A percentile compares a stretch with the other conserved stretches of the same genome.
Conservation (phyloP, 768 basidiomycete genomes). For the Tubosaeta sp. region DNA sequence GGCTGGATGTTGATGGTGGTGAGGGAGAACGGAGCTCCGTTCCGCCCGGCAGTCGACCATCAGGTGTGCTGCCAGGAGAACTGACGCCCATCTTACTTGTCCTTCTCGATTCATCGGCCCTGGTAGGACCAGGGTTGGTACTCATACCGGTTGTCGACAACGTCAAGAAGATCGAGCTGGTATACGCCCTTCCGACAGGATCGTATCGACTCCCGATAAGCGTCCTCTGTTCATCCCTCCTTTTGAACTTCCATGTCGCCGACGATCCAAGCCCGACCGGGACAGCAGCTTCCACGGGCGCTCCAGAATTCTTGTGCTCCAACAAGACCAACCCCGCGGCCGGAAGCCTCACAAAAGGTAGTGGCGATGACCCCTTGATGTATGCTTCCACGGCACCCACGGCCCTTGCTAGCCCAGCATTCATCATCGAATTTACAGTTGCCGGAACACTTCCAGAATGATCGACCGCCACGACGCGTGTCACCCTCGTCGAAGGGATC, state of each 20-base stretch:
- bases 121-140: conserved; percentile 13
- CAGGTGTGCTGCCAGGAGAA: conserved; percentile 14
- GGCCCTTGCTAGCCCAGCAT: conserved; percentile 66
- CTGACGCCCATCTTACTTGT: conserved; percentile 37
- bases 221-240: conserved; percentile 54
- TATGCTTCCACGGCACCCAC: conserved; percentile 73
- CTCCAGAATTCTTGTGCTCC: conserved; percentile 37
- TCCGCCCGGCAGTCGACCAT: conserved; percentile 9
- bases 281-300: conserved; percentile 33
- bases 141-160: conserved; percentile 11
- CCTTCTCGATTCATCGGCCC: conserved; percentile 35
- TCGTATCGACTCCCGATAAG: conserved; percentile 54
- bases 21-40: conserved; percentile 23
- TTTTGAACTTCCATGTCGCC: conserved; percentile 52
- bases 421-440: conserved; percentile 82
- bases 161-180: conserved; percentile 46
- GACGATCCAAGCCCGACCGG: conserved; percentile 31
- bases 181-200: conserved; percentile 48
- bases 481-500: conserved; percentile 90
- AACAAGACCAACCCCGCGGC: conserved; percentile 55
- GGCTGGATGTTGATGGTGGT: conserved; percentile 23
- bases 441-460: conserved; percentile 82
- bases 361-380: conserved; percentile 59
- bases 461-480: conserved; percentile 79
- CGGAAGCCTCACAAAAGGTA: conserved; percentile 70